Base-by-base conservation (phyloP, 495 filamentous ascomycete species). In the Penicillium bovifimosum region DNA sequence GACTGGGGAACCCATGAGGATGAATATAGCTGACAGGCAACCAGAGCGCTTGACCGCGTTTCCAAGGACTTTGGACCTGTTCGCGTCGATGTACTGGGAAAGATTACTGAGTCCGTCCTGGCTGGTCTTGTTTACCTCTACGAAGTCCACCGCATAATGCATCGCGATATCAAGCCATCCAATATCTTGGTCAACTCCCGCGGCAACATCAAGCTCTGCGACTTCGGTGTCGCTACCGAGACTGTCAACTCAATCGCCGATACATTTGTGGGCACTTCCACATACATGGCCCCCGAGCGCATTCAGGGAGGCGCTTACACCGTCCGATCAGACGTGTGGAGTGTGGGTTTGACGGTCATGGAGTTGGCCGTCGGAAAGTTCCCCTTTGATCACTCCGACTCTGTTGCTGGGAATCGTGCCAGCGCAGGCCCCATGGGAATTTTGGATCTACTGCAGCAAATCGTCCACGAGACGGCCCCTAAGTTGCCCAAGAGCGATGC, bases 261-360 rank as follows among this genome's bases (percentile, higher is more conserved):
- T 67, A 98, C 93, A 1, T 98, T 98, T 57, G 93, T 98, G 7
- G 93, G 93, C 24, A 98, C 93, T 6, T 96, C 91, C 5, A 98
- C 93, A 42, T 98, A 97, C 71, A 98, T 98, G 93, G 93, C 93
- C 0, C 93, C 93, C 0, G 93, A 98, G 70, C 85, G 93, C 64
- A 98, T 98, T 54, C 90, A 96, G 64, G 93, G 93, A 28, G 88
- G 91, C 46, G 88, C 89, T 54, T 98, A 98, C 69, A 96, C 92
- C 0, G 92, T 98, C 57, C 96, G 96, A 68, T 96, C 91, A 4
- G 93, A 98, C 60, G 93, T 98, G 3, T 98, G 93, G 93, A 95
- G 90, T 79, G 90, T 97, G 57, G 93, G 95, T n/a, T 72, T 98
- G 50, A 86, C 85, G 3, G 81, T 98, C 49, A 96, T 97, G 88